These are phyloP conservation scores for Chlorencoelia australis DNA, from an alignment of 2,329 filamentous ascomycete species.

Conservation along the genomic window DNA sequence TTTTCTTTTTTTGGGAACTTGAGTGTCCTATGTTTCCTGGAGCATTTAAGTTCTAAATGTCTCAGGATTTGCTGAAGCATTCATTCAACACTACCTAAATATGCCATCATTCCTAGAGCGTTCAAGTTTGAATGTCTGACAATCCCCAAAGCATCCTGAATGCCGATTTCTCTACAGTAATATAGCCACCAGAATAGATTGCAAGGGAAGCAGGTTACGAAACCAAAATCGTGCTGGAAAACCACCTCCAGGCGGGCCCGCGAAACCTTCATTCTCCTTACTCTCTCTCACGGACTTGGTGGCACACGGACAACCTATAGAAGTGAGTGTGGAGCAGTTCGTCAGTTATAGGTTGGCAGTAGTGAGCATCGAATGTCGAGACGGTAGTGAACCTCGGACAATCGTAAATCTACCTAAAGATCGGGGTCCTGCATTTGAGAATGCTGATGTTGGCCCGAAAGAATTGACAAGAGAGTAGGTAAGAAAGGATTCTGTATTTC, in stretches of 20 bases:
- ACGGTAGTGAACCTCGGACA: conserved; percentile 51
- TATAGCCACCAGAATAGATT: conserved; percentile 39
- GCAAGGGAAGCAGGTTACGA: conserved; percentile 28
- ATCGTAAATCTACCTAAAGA: conserved; percentile 46
- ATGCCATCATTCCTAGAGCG: no score
- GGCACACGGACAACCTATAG: conserved; percentile 54
- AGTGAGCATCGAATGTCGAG: conserved; percentile 53
- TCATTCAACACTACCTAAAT: no score
- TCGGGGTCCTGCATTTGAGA: conserved; percentile 27
- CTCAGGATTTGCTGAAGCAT: no score
- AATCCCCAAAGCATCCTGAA: no score
- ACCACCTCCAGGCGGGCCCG: conserved; percentile 29
- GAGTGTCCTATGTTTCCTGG: no score
- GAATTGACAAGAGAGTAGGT: conserved; percentile 34
- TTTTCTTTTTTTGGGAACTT: no score
- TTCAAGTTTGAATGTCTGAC: no score
- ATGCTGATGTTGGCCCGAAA: conserved; percentile 26
- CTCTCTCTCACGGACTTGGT: conserved; percentile 58
- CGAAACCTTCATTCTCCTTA: conserved; percentile 45
- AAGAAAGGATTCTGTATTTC: conserved; percentile 52
- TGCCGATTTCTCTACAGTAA: no score
- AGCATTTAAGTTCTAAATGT: no score
- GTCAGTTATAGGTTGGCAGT: conserved; percentile 58
- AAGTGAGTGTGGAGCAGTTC: conserved; percentile 53
- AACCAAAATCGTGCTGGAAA: conserved; percentile 32